Conservation (phyloP, 768 basidiomycete species). For the Coprinopsis sp. region DNA sequence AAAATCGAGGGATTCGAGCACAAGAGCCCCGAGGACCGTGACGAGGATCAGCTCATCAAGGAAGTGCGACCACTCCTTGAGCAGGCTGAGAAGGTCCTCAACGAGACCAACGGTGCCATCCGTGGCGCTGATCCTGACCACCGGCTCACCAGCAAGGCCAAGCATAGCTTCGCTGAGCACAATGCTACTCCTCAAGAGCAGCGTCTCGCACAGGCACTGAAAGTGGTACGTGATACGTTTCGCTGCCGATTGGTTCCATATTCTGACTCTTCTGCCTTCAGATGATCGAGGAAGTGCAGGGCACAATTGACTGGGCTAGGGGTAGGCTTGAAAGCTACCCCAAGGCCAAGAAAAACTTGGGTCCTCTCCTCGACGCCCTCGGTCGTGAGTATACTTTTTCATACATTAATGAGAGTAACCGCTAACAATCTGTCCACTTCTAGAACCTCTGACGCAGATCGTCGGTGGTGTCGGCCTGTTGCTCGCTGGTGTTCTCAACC, state of each 20-base stretch:
- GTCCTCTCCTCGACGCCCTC: no score
- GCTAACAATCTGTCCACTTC: constrained; percentile 32
- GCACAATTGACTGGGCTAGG: constrained; percentile 32
- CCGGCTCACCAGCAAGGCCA: no score
- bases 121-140: no score
- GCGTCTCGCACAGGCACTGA: constrained; percentile 33
- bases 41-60: no score
- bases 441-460: constrained; percentile 35
- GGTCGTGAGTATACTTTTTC: no score
- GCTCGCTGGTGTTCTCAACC: constrained; percentile 31
- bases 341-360: no score
- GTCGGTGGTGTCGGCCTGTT: constrained; percentile 33
- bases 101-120: no score
- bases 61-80: no score
- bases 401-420: constrained; percentile 33
- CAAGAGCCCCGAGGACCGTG: constrained; percentile 31
- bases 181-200: constrained; percentile 34
- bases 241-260: no score
- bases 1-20: constrained; percentile 31
- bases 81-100: no score
- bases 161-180: constrained; percentile 30
- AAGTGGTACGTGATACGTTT: constrained; percentile 27
- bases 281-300: constrained; percentile 32
- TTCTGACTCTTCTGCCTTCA: no score
- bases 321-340: no score